Base-by-base conservation (phyloP, 2,329 filamentous ascomycete genomes). In the Orbilia quercus region DNA sequence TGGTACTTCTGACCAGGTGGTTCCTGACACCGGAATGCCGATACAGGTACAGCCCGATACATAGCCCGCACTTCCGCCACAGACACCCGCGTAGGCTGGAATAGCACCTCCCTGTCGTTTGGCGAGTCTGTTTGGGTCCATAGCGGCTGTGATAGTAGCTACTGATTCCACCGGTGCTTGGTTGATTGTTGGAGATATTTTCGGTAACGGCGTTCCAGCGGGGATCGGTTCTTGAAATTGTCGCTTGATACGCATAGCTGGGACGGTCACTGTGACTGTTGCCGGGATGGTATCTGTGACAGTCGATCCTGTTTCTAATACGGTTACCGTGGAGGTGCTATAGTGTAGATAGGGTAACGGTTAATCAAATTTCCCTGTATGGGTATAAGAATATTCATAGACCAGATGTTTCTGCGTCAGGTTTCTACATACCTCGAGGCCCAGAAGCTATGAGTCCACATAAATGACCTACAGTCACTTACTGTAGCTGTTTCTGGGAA, bases 21-120 rank as follows among this genome's bases (percentile, higher is more conserved):
- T 63, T 63, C 16, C 76, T 0, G 47, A 38, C 7, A 62, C 25
- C 1, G 64, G 67, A 25, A 78, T 51, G 14, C 77, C 78, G 16
- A 76, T 42, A 59, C 78, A 79, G 11, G 69, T 76, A 47, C 78
- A 79, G 7, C 76, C 78, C 47, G 75, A 77, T 2, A 63, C 75
- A 54, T 77, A 79, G 11, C 54, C 73, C 18, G 50, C 47, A 1
- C 51, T 36, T 55, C 66, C 73, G 2, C 53, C 54, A 50, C 78
- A 79, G 18, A 62, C 48, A 7, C 50, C 67, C 2, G 78, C 77
- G 69, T 79, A 79, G 6, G 55, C 34, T 5, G 78, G 78, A 53
- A 78, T 71, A 12, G 40, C 22, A 20, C 1, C n/a, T 1, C 18
- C 31, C 22, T 67, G 63, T 3, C 63, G 53, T 59, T 45, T 59